Percentiles rank a stretch among this genome's conserved stretches.
These are phyloP conservation scores for Taiozyma sp. DNA, from an alignment of 1,139 yeast genomes.

Conservation along the genomic window DNA sequence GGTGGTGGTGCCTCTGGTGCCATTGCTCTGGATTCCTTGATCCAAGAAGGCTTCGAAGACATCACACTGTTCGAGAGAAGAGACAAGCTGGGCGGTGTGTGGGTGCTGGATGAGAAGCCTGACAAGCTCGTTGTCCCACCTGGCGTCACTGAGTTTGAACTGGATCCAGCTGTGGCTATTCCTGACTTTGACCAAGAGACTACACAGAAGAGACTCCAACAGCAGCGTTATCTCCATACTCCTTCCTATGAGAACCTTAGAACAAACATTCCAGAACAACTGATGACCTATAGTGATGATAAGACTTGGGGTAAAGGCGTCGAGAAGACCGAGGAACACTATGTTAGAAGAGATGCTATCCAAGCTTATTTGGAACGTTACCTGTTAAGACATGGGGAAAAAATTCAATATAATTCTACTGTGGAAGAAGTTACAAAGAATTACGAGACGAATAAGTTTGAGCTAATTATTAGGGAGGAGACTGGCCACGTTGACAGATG, in stretches of 20 bases:
- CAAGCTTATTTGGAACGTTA: slow-evolving; percentile 35
- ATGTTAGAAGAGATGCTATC: slow-evolving; percentile 25
- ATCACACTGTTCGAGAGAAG: slow-evolving; percentile 40
- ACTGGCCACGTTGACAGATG: slow-evolving; percentile 27
- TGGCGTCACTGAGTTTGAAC: slow-evolving; percentile 13
- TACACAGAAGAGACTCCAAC: slow-evolving; percentile 17
- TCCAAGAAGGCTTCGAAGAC: slow-evolving; percentile 31
- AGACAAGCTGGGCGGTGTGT: slow-evolving; percentile 40
- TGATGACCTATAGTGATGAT: slow-evolving; percentile 41
- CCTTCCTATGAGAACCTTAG: slow-evolving; percentile 36
- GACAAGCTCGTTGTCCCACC: slow-evolving; percentile 20
- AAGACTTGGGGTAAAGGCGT: slow-evolving; percentile 29
- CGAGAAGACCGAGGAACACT: slow-evolving; percentile 21
- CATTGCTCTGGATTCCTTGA: slow-evolving; percentile 35
- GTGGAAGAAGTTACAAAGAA: slow-evolving; percentile 33
- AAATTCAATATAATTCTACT: slow-evolving; percentile 31
- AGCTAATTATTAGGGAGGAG: slow-evolving; percentile 30
- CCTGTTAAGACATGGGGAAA: slow-evolving; percentile 28
- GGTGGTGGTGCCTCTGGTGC: slow-evolving; percentile 56
- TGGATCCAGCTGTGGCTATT: slow-evolving; percentile 16
- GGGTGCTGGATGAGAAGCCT: slow-evolving; percentile 32
- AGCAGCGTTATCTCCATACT: slow-evolving; percentile 32
- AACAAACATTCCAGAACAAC: slow-evolving; percentile 39
- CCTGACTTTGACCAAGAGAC: slow-evolving; percentile 4
- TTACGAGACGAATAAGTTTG: slow-evolving; percentile 25